Conservation (phyloP, 2,329 filamentous ascomycete genomes). For the Rachicladosporium sp. region DNA sequence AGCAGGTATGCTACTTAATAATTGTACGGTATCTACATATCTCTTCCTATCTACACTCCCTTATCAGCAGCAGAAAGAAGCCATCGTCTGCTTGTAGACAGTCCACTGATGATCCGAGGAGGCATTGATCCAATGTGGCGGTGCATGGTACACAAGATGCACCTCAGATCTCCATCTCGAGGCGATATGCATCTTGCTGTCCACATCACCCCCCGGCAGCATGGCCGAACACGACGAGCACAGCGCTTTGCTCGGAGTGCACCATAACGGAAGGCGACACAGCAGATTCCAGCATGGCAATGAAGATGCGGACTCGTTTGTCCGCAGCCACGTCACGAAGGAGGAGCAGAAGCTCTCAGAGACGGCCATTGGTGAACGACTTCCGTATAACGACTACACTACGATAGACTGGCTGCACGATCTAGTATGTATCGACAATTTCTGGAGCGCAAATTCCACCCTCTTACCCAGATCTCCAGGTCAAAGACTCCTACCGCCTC, state of each 20-base stretch:
- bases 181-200: too few species aligned
- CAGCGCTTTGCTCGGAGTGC: slow-evolving; percentile 22
- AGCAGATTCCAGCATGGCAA: slow-evolving; percentile 25
- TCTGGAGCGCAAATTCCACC: slow-evolving; percentile 1
- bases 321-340: slow-evolving; percentile 32
- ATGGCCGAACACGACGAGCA: slow-evolving; percentile 15
- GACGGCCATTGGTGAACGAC: slow-evolving; percentile 40
- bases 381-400: slow-evolving; percentile 50
- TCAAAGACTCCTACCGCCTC: slow-evolving; percentile 46
- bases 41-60: too few species aligned
- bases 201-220: too few species aligned
- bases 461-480: slow-evolving; percentile 18
- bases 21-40: too few species aligned
- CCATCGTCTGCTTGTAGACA: too few species aligned
- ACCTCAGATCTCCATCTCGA: too few species aligned
- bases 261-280: slow-evolving; percentile 16
- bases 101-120: too few species aligned
- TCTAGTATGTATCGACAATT: slow-evolving; percentile 27
- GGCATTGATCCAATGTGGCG: too few species aligned
- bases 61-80: too few species aligned
- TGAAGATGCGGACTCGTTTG: slow-evolving; percentile 31
- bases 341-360: slow-evolving; percentile 36
- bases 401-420: slow-evolving; percentile 53
- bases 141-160: too few species aligned
- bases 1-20: too few species aligned